Evolutionary conservation across 805 yeast species (phyloP), one percentile per base, ranked within the genome.

Genomic region (Metschnikowia shivogae): DNA sequence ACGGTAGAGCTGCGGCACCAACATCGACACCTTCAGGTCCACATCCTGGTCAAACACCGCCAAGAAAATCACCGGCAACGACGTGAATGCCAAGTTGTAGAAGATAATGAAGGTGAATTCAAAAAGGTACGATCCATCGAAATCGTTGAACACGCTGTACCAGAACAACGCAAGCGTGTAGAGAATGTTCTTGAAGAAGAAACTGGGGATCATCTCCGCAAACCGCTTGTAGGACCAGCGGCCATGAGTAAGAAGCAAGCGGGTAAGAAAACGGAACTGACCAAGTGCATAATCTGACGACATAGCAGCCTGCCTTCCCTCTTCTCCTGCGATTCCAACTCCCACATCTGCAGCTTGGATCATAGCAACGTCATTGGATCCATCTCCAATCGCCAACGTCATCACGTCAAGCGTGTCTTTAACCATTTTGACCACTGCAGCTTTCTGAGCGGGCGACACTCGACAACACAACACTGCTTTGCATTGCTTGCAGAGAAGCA

Each of bases 351-450:
- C 92, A 29, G 87, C 85, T 58, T 85, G 92, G 50, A 86, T 86
- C 95, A 86, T 86, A 7, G 93, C 86, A 40, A 86, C 93, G 62
- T 86, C 95, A 58, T 86, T 86, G 22, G 93, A 87, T 51, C 95
- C 95, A 60, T 86, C 95, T 28, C 95, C 95, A 60, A 86, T 80
- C 0, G 92, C 88, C 46, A 86, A 70, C 0, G 93, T 84, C 81
- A 84, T 84, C 29, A 86, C 93, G 40, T 76, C 74, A 53, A 86
- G 72, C 7, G 74, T 73, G 27, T 73, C 68, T 59, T 83, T 83
- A 24, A 86, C 89, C 68, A 82, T 63, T 49, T 68, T 72, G 19
- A 85, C 92, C 22, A 86, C 85, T 12, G 76, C 76, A 3, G 93
- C 95, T 65, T 86, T 86, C 61, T 86, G 93, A 14, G 89, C 77